These are phyloP conservation scores for Hansenula lynferdii DNA, from an alignment of 1,139 yeast species.

Conservation along the genomic window DNA sequence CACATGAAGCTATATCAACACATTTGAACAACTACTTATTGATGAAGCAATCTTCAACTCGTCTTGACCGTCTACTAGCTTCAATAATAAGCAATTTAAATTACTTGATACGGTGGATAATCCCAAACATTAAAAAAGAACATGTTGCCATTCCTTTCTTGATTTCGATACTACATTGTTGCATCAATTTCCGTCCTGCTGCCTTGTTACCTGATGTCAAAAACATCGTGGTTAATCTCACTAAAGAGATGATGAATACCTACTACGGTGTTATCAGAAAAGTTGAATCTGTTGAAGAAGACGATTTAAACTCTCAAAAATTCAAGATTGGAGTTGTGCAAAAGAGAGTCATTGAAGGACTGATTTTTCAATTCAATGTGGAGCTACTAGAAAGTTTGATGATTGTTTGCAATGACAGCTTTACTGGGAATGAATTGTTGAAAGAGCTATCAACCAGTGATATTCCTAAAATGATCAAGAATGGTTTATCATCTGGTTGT, in stretches of 20 bases:
- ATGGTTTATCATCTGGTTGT: slow-evolving; percentile 19
- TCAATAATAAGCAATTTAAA: slow-evolving; percentile 4
- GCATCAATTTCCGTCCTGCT: slow-evolving; percentile 17
- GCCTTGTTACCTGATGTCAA: slow-evolving; percentile 12
- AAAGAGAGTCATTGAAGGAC: slow-evolving; percentile 11
- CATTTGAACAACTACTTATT: slow-evolving; percentile 10
- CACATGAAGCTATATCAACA: slow-evolving; percentile 26
- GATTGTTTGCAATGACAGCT: slow-evolving; percentile 5
- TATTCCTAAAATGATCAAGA: slow-evolving; percentile 15
- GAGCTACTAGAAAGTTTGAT: background rate
- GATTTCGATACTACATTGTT: slow-evolving; percentile 15
- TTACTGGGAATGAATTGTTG: too few relatives aligned
- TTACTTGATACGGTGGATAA: slow-evolving; percentile 2
- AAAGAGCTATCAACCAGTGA: too few relatives aligned
- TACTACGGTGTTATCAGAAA: slow-evolving; percentile 9
- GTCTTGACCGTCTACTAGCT: slow-evolving; percentile 16
- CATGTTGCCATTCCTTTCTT: slow-evolving; percentile 19
- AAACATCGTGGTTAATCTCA: background rate
- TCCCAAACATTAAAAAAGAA: slow-evolving; percentile 2
- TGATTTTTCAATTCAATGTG: slow-evolving; percentile 6
- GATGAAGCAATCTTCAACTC: slow-evolving; percentile 5
- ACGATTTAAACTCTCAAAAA: slow-evolving; percentile 13
- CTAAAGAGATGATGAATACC: too few relatives aligned
- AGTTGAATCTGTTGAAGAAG: slow-evolving; percentile 11
- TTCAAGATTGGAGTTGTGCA: slow-evolving; percentile 18